Evolutionary conservation across 2,329 filamentous ascomycete genomes (phyloP).

Genomic region (Lanzia echinophila): DNA sequence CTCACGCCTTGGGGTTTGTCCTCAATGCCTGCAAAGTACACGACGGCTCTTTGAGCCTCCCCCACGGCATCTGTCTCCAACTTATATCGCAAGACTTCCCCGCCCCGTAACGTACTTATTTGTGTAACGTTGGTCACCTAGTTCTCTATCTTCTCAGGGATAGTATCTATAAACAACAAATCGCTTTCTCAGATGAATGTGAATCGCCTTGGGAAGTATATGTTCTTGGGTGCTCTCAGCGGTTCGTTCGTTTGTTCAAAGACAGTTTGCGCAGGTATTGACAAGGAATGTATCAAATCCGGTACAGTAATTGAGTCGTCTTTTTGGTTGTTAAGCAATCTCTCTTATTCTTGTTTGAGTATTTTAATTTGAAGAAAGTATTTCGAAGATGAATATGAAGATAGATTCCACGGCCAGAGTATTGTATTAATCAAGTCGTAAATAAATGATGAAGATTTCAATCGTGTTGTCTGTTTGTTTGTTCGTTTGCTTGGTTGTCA

Average conservation of each 20-base stretch:
- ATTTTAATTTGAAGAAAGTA: too few species aligned
- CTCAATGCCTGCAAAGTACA: constrained; percentile 5
- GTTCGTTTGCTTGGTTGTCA: too few species aligned
- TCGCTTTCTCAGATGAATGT: not conserved
- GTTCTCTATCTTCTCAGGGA: not conserved
- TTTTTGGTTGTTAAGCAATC: not conserved
- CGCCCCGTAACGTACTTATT: not conserved
- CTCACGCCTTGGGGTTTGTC: not conserved
- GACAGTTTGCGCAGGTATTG: not conserved
- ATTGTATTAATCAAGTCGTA: too few species aligned
- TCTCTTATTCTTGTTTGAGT: too few species aligned
- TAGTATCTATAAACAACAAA: not conserved
- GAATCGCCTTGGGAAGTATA: not conserved
- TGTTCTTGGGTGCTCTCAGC: not conserved
- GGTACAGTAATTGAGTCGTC: constrained; percentile 31
- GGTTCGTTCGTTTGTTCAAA: not conserved
- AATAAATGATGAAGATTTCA: too few species aligned
- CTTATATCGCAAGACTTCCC: not conserved
- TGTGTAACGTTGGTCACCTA: not conserved
- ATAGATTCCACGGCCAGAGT: too few species aligned
- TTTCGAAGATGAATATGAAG: too few species aligned
- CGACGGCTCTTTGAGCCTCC: constrained; percentile 8
- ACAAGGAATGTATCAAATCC: not conserved
- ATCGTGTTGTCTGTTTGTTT: too few species aligned
- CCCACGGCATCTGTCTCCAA: constrained; percentile 10